Percentiles rank a stretch among this genome's conserved stretches.
Evolutionary conservation across 1,284 basidiomycete genomes (phyloP).

Genomic region (Flammula alnicola): DNA sequence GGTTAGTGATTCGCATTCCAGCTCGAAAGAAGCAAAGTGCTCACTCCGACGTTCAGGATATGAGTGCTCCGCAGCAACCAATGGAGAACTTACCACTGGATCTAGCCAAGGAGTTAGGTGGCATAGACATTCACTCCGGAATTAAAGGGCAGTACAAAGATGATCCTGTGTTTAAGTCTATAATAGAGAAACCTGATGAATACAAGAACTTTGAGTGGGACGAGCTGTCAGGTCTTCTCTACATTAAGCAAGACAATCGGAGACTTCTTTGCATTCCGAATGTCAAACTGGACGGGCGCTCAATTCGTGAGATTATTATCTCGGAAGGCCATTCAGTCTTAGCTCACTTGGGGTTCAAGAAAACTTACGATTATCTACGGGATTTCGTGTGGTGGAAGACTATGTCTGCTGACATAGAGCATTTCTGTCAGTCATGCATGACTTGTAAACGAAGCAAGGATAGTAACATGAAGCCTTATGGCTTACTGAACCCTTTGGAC

Average conservation of each 20-base stretch:
- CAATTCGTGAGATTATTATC: slow-evolving; percentile 32
- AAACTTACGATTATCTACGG: slow-evolving; percentile 33
- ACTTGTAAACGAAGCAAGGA: slow-evolving; percentile 32
- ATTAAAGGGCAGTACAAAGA: slow-evolving; percentile 8
- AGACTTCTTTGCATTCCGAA: slow-evolving; percentile 21
- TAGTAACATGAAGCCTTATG: slow-evolving; percentile 37
- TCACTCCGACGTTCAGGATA: too few relatives aligned
- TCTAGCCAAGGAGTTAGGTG: slow-evolving; percentile 1
- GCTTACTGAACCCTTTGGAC: slow-evolving; percentile 34
- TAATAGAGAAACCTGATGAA: slow-evolving; percentile 16
- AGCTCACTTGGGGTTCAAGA: slow-evolving; percentile 36
- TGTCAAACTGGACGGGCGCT: slow-evolving; percentile 3
- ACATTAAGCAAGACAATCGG: slow-evolving; percentile 2
- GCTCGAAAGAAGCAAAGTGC: not conserved
- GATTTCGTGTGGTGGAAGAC: slow-evolving; percentile 40
- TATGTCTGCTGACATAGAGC: slow-evolving; percentile 28
- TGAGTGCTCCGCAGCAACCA: too few relatives aligned
- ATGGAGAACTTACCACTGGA: not conserved
- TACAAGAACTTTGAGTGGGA: slow-evolving; percentile 19
- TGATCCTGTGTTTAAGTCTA: slow-evolving; percentile 15
- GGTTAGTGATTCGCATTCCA: not conserved
- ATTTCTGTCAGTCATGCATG: slow-evolving; percentile 32
- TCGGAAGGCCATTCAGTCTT: slow-evolving; percentile 34
- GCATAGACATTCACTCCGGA: not conserved
- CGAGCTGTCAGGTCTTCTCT: slow-evolving; percentile 7